Evolutionary conservation across 2,329 filamentous ascomycete species (phyloP), one percentile per base, ranked within the genome.

Genomic region (Phyllosticta capitalensis): DNA sequence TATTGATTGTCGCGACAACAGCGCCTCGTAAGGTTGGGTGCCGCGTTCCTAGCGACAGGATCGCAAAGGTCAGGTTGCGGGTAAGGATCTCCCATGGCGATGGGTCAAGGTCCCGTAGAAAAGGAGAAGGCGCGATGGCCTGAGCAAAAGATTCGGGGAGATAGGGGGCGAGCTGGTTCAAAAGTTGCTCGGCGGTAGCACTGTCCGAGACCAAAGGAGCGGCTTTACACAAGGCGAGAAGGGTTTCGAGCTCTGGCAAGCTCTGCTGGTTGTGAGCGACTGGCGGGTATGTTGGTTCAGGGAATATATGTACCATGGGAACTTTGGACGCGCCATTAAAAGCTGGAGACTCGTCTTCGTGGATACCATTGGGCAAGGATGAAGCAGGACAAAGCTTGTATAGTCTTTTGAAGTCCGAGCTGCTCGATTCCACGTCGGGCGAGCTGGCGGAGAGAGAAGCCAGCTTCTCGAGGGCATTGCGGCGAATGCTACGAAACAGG

Each of bases 141-240:
- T 96, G 92, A 33, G 82, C 78, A 68, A 92, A 89, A 4, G 89
- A 87, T 71, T 96, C 90, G 65, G 91, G 84, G 12, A 97, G 82
- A 72, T 97, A 97, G 5, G 87, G 88, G 7, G 86, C 82, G 49
- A 99, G 77, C 65, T 95, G 91, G 33, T 81, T 79, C n/a, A 86
- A 83, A 48, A 99, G 83, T 67, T 85, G 87, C 67, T 89, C 84
- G 26, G 91, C 92, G 68, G 88, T 87, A 62, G 89, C 83, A 50
- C 78, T 73, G 52, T 84, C 85, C 56, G 85, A 81, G 24, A 97
- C 80, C 22, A 84, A 81, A 3, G 90, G 87, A 3, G 92, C 90
- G 57, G 92, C 90, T 75, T 92, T 92, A 78, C 92, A 97, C 24
- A 99, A 80, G 51, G 94, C 90, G 24, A 97, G 77, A 24, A 99